phyloP scores from a whole-genome alignment of 2,329 filamentous ascomycete species.

The Neonectria faginata region DNA sequence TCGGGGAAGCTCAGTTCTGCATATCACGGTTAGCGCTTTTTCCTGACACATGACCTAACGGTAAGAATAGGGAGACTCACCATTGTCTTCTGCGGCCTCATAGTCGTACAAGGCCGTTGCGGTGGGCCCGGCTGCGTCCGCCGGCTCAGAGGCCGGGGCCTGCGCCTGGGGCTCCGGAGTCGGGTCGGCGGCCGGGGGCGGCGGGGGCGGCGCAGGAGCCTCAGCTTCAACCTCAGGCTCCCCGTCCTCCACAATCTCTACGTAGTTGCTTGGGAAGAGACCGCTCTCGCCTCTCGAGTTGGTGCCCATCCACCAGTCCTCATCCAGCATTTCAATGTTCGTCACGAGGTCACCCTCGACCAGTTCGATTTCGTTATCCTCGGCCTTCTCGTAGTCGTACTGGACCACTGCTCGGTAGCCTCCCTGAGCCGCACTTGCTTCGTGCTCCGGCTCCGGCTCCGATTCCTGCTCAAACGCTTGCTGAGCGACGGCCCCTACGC shows the following conservation, averaged over 20 bases:
- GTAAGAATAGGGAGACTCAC: constrained; percentile 53
- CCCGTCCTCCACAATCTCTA: constrained; percentile 82
- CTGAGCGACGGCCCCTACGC: constrained; percentile 37
- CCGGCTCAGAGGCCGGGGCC: constrained; percentile 55
- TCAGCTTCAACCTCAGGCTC: constrained; percentile 59
- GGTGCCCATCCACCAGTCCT: constrained; percentile 98
- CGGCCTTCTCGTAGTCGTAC: constrained; percentile 97
- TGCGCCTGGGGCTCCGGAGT: constrained; percentile 46
- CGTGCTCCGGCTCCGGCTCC: constrained; percentile 44
- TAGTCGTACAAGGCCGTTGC: constrained; percentile 95
- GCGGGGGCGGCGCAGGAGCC: constrained; percentile 47
- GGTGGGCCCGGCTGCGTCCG: constrained; percentile 65
- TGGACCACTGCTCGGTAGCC: constrained; percentile 83
- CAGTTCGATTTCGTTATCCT: constrained; percentile 96
- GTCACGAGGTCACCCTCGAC: constrained; percentile 88
- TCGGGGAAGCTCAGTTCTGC: constrained; percentile 85
- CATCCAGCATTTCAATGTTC: constrained; percentile 96
- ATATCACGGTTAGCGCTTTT: constrained; percentile 51
- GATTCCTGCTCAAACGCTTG: constrained; percentile 50
- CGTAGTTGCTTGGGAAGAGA: constrained; percentile 97
- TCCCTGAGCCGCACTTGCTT: constrained; percentile 49
- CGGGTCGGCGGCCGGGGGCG: constrained; percentile 50
- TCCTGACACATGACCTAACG: not conserved
- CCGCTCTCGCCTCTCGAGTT: constrained; percentile 87
- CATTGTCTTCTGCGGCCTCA: constrained; percentile 95